These are phyloP conservation scores for Piper betle DNA, from an alignment of 164 flowering plant species.

Conservation along the genomic window DNA sequence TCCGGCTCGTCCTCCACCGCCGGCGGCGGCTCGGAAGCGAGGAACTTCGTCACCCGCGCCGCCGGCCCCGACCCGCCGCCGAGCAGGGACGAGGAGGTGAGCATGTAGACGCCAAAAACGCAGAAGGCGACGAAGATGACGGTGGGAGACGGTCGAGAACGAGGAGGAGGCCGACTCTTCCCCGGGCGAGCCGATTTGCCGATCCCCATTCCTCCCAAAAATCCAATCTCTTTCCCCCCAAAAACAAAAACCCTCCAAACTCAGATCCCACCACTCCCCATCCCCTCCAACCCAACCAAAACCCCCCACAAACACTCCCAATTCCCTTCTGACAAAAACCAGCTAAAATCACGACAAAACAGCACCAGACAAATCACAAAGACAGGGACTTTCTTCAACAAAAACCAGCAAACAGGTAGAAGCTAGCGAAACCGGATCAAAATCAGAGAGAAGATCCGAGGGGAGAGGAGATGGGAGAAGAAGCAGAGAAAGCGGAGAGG, in stretches of 20 bases:
- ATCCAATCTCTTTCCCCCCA: neutral
- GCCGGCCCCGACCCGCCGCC: neutral
- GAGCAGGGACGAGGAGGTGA: constrained; percentile 36
- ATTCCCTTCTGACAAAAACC: neutral
- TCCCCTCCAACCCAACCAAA: neutral
- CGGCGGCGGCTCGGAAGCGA: constrained; percentile 1
- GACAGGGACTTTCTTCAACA: neutral
- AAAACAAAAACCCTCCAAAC: neutral
- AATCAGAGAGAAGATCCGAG: neutral
- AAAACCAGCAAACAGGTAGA: too few relatives aligned
- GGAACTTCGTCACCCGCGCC: constrained; percentile 2
- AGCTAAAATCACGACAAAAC: neutral
- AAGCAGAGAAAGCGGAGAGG: too few relatives aligned
- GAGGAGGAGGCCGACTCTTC: constrained; percentile 32
- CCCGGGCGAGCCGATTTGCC: neutral
- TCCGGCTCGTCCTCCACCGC: neutral
- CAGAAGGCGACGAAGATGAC: constrained; percentile 44
- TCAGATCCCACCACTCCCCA: neutral
- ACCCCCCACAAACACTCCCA: neutral
- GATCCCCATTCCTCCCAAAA: neutral
- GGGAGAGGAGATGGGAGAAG: neutral
- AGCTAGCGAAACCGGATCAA: neutral
- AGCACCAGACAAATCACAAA: neutral
- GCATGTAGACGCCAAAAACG: constrained; percentile 58
- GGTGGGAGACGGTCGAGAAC: constrained; percentile 43